Evolutionary conservation across 2,329 filamentous ascomycete genomes (phyloP).

Genomic region (Cladosporium halotolerans): DNA sequence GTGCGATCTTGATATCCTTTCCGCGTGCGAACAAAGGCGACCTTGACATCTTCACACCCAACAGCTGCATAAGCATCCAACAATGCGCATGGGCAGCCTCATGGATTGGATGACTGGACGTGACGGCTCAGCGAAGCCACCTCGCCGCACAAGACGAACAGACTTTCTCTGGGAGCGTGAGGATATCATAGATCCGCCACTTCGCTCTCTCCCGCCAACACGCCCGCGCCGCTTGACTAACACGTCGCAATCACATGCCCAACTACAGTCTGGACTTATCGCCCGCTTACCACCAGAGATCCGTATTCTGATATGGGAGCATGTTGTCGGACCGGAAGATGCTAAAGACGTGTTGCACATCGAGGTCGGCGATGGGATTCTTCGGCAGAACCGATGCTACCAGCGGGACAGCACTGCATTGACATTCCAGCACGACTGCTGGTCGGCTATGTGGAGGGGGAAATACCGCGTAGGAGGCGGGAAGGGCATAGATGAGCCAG

Average conservation of each 20-base stretch:
- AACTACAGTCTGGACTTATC: constrained; percentile 9
- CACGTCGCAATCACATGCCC: constrained; percentile 1
- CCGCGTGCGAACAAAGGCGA: not conserved
- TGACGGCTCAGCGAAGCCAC: not conserved
- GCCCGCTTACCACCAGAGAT: constrained; percentile 6
- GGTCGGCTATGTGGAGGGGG: constrained; percentile 5
- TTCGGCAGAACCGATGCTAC: constrained; percentile 10
- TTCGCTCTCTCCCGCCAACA: constrained; percentile 2
- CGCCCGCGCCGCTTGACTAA: constrained; percentile 8
- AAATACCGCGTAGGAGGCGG: not conserved
- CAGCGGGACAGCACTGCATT: constrained; percentile 4
- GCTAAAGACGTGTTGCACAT: constrained; percentile 10
- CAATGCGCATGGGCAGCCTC: constrained; percentile 2
- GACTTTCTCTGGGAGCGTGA: constrained; percentile 3
- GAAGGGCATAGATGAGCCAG: constrained; percentile 1
- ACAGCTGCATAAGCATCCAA: constrained; percentile 1
- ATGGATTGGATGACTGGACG: constrained; percentile 7
- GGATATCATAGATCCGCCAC: constrained; percentile 6
- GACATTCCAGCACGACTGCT: constrained; percentile 10
- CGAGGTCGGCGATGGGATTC: constrained; percentile 10
- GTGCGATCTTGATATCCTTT: constrained; percentile 1
- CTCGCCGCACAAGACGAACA: not conserved
- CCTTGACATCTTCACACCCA: not conserved
- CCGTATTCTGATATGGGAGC: constrained; percentile 10
- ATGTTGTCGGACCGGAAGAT: constrained; percentile 9